Conservation (phyloP, 352 stramenopile species). For the Phytophthora uliginosa region DNA sequence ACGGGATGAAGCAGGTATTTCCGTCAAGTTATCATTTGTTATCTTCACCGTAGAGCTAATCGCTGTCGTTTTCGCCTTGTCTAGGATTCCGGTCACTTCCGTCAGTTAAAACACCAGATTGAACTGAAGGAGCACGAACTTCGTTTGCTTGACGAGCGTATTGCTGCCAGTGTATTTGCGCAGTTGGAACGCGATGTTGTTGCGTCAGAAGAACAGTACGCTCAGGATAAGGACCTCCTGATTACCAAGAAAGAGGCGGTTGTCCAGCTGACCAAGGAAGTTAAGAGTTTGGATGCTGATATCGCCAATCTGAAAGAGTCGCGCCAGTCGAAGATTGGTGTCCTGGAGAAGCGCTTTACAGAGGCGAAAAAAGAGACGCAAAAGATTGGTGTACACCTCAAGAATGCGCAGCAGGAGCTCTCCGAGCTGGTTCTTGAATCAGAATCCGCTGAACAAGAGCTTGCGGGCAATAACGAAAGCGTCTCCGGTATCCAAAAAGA, state of each 20-base stretch:
- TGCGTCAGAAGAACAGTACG: conserved; percentile 79
- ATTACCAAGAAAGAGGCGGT: conserved; percentile 75
- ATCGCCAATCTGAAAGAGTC: conserved; percentile 89
- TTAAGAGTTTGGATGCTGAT: conserved; percentile 78
- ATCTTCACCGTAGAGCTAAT: background rate
- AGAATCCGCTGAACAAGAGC: conserved; percentile 76
- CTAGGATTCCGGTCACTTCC: conserved; percentile 79
- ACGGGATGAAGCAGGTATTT: conserved; percentile 77
- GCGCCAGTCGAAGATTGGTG: conserved; percentile 81
- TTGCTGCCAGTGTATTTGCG: conserved; percentile 81
- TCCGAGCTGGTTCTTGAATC: conserved; percentile 81
- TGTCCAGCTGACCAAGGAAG: conserved; percentile 79
- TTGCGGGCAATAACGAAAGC: conserved; percentile 68
- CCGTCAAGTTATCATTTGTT: background rate
- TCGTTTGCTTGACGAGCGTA: conserved; percentile 80
- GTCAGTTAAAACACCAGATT: conserved; percentile 78
- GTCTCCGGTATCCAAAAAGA: conserved; percentile 66
- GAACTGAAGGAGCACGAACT: conserved; percentile 90
- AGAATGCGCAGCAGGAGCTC: conserved; percentile 74
- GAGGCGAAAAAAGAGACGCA: conserved; percentile 83
- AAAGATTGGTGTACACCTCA: conserved; percentile 65
- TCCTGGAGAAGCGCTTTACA: conserved; percentile 81
- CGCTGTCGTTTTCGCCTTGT: conserved; percentile 3
- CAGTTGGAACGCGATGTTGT: conserved; percentile 82
- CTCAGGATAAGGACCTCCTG: conserved; percentile 69